Evolutionary conservation across 441 rosid species (phyloP).

Genomic region (Manihot esculenta): DNA sequence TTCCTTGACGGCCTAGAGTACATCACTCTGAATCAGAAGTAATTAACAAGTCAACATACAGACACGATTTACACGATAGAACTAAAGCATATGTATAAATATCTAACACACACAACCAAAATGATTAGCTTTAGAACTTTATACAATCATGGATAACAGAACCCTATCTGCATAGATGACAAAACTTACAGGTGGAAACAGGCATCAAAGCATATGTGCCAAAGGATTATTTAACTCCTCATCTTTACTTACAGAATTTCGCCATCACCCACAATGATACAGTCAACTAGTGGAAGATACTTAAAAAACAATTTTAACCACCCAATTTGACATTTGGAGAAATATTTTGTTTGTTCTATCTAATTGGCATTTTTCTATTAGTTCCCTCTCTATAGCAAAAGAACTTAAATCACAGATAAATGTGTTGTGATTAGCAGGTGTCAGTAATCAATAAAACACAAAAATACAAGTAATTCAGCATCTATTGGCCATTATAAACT

Average conservation of each 20-base stretch:
- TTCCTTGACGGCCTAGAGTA: neutral
- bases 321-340: neutral
- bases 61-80: neutral
- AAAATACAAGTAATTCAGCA: neutral
- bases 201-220: neutral
- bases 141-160: neutral
- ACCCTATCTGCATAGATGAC: neutral
- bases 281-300: constrained; percentile 4
- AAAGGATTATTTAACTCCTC: neutral
- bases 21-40: constrained; percentile 4
- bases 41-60: neutral
- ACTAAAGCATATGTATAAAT: neutral
- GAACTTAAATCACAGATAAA: neutral
- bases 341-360: neutral
- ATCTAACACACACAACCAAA: neutral
- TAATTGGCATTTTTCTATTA: neutral
- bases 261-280: neutral
- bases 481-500: neutral
- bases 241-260: neutral
- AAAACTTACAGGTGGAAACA: neutral
- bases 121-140: constrained; percentile 2
- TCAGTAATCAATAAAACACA: neutral
- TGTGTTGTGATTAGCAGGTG: neutral
- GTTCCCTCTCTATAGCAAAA: no score
- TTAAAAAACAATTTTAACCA: neutral